A percentile compares a stretch with the other conserved stretches of the same genome.
Evolutionary conservation across 1,284 basidiomycete species (phyloP).

Genomic region (Ganoderma resinaceum): DNA sequence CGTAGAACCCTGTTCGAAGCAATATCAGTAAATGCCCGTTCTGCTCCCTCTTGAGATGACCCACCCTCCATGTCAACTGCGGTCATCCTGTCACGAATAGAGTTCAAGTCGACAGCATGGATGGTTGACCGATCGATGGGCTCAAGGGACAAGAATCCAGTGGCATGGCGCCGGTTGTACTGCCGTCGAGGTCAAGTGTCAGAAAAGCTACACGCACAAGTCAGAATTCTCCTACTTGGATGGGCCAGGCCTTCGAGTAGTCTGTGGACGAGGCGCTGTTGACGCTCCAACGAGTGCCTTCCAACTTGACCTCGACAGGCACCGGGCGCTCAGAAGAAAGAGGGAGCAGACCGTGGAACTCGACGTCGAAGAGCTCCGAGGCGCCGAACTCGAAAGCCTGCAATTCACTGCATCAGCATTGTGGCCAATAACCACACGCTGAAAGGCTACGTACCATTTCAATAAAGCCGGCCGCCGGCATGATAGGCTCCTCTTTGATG

Average conservation of each 20-base stretch:
- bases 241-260: slow-evolving; percentile 15
- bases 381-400: slow-evolving; percentile 37
- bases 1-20: slow-evolving; percentile 11
- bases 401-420: not conserved
- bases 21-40: not conserved
- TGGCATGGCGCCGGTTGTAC: slow-evolving; percentile 41
- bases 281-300: slow-evolving; percentile 42
- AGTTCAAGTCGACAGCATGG: slow-evolving; percentile 25
- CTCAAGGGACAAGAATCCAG: slow-evolving; percentile 42
- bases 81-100: slow-evolving; percentile 28
- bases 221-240: not conserved
- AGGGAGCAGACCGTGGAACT: slow-evolving; percentile 34
- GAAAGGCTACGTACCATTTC: slow-evolving; percentile 45
- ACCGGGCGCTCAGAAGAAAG: slow-evolving; percentile 41
- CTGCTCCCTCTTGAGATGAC: not conserved
- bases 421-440: too few relatives aligned
- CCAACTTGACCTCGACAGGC: slow-evolving; percentile 36
- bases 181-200: not conserved
- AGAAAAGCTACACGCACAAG: not conserved
- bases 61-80: slow-evolving; percentile 18
- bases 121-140: not conserved
- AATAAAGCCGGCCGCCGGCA: slow-evolving; percentile 51
- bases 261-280: slow-evolving; percentile 15
- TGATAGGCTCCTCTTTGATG: slow-evolving; percentile 47
- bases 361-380: slow-evolving; percentile 32